A percentile compares a stretch with the other conserved stretches of the same genome.
These are phyloP conservation scores for Panaeolus cyanescens DNA, from an alignment of 768 basidiomycete species.

Conservation along the genomic window DNA sequence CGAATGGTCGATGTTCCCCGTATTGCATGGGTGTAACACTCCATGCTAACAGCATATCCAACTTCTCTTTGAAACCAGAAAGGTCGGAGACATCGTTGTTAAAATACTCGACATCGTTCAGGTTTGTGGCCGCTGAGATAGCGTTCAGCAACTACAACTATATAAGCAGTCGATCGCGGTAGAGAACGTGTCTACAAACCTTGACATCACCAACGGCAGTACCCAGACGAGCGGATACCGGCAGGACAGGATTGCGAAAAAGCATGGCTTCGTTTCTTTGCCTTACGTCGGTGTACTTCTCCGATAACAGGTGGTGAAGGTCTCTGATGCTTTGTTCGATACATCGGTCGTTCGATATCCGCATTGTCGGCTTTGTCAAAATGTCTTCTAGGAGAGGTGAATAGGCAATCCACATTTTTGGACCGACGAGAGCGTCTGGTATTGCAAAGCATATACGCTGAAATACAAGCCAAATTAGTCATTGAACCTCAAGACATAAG, in stretches of 20 bases:
- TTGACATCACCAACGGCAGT: conserved; percentile 60
- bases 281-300: conserved; percentile 69
- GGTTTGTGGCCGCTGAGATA: conserved; percentile 64
- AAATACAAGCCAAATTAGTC: background rate
- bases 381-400: conserved; percentile 46
- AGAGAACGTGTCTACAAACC: conserved; percentile 24
- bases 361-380: conserved; percentile 42
- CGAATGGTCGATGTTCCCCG: conserved; percentile 80
- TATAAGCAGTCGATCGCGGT: conserved; percentile 1
- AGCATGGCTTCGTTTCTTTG: conserved; percentile 81
- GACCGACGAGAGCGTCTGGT: conserved; percentile 76
- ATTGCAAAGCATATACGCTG: conserved; percentile 72
- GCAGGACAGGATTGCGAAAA: conserved; percentile 66
- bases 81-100: conserved; percentile 41
- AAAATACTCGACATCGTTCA: conserved; percentile 62
- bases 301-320: conserved; percentile 49
- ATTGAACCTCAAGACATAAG: background rate
- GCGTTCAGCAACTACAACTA: conserved; percentile 68
- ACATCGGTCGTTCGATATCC: conserved; percentile 29
- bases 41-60: conserved; percentile 80
- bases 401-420: conserved; percentile 64
- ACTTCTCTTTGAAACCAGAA: conserved; percentile 60
- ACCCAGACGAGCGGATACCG: conserved; percentile 58
- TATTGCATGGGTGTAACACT: conserved; percentile 79
- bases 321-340: conserved; percentile 43